Evolutionary conservation across 2,329 filamentous ascomycete species (phyloP), one percentile per base, ranked within the genome.

Genomic region (Sporothrix mexicana): DNA sequence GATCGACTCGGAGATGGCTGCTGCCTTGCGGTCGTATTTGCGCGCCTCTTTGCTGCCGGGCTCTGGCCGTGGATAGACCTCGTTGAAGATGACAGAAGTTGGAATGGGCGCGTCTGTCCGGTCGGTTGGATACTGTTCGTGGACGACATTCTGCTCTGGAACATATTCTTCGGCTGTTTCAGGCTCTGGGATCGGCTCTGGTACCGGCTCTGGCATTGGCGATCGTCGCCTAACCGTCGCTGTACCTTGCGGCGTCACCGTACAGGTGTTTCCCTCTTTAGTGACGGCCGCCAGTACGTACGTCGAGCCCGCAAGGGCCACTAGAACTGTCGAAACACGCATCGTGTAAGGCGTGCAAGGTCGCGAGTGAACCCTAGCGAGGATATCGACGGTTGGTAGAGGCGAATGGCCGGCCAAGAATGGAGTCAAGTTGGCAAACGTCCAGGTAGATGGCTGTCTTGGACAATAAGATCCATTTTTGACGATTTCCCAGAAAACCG

Each of bases 101-200:
- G 57, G 57, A 6, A 6, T 17, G 6, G 57, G 57, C 25, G 57
- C 57, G 41, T 61, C 57, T 17, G 57, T 41, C 15, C 57, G 25
- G 25, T 61, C 57, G 57, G 23, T 61, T 9, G 57, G 57, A n/a
- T 61, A 61, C 25, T 61, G 57, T 17, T 61, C 57, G 15, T 61
- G 57, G 25, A 30, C 57, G 15, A 61, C 25, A 10, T 36, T 36
- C 8, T 15, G 25, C 57, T 61, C 57, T 6, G 57, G 30, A 8
- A 30, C 25, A 12, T 57, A 57, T 12, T 57, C 53, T 10, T 25
- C 20, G 5, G 15, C 23, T 30, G 23, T 23, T 13, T 23, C 53
- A 3, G n/a, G 7, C 53, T 55, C 53, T 10, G 53, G 53, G 8
- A 55, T 17, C 13, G 47, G 47, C 51, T 55, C 30, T 61, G 25